Base-by-base conservation (phyloP, 2,329 filamentous ascomycete species). In the Pseudogymnoascus sp. region DNA sequence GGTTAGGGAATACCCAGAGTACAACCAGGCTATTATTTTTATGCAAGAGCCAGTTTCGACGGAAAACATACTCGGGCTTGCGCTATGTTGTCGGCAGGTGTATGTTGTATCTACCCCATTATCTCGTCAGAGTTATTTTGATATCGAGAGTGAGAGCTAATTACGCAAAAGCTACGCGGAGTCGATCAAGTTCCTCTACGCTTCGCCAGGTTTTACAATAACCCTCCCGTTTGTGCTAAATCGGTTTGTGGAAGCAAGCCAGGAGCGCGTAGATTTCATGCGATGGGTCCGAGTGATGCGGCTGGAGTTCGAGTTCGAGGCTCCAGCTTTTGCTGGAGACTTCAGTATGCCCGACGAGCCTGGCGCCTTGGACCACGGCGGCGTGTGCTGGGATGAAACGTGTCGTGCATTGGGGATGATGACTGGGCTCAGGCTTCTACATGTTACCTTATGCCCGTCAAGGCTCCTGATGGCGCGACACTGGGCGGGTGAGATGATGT, bases 51-150 rank as follows among this genome's bases (percentile, higher is more conserved):
- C n/a, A 1, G 6, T 2, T 12, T 11, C 12, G 8, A 12, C 2
- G 5, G n/a, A n/a, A n/a, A 3, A 50, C 25, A 30, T 50, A n/a
- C 43, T 50, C n/a, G 25, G 25, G 14, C n/a, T 50, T 6, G n/a
- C 43, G 14, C 43, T 50, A 7, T 50, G 43, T 30, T 50, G 43
- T 50, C 43, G 8, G 1, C 43, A 50, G 25, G 25, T 50, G 43
- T 54, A 54, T 54, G 43, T 32, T 18, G 14, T 16, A 11, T 20
- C 18, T 25, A 25, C 22, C 12, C 39, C 20, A 6, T 5, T 20
- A 9, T 6, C n/a, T 25, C 5, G 4, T 11, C 16, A 2, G 4
- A 11, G 3, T 18, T 18, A 4, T 28, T 9, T 20, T 20, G 2
- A 28, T 32, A 12, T 20, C 38, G 38, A 6, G 11, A 54, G n/a